Base-by-base conservation (phyloP, 441 rosid species). In the Melianthus villosus region DNA sequence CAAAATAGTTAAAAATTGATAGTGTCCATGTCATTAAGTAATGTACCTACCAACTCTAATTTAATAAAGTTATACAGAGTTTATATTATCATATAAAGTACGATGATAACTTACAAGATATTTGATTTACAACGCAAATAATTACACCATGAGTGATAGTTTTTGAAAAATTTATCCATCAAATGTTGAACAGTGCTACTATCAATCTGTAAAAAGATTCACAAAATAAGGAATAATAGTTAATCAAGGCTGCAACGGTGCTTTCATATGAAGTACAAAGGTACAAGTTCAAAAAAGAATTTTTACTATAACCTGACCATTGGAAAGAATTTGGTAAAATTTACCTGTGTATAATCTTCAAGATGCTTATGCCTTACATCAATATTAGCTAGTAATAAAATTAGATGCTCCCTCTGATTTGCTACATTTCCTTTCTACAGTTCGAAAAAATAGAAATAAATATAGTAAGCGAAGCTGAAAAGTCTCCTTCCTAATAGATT, bases 391-490 rank as follows among this genome's bases (percentile, higher is more conserved):
- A 85, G 82, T 33, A 91, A 66, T 56, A 91, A 59, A 65, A 91
- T 71, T 46, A 91, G 68, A 56, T 91, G 99, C 68, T 91, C 99
- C 73, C 93, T 78, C 69, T 91, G 99, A 51, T 91, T 91, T 35
- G 93, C 96, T 41, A 82, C 96, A 67, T 91, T 91, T 63, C 99
- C 99, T 76, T 79, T 71, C 99, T 91, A 58, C 41, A 60, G 40
- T 51, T 38, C 48, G 63, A 62, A 47, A 35, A 50, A 47, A 48
- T 1, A 32, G 26, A 17, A 39, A 9, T 16, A 66, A 12, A 12
- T 10, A 15, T 33, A 12, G 46, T 42, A 35, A 61, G 63, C 52
- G 27, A 42, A 51, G 42, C 28, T 20, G 23, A 20, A 2, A 61
- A n/a, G 29, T 9, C 16, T 35, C 19, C 15, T 32, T 46, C 32